Conservation (phyloP, 1,284 basidiomycete species). For the Ceratobasidium papillatum region DNA sequence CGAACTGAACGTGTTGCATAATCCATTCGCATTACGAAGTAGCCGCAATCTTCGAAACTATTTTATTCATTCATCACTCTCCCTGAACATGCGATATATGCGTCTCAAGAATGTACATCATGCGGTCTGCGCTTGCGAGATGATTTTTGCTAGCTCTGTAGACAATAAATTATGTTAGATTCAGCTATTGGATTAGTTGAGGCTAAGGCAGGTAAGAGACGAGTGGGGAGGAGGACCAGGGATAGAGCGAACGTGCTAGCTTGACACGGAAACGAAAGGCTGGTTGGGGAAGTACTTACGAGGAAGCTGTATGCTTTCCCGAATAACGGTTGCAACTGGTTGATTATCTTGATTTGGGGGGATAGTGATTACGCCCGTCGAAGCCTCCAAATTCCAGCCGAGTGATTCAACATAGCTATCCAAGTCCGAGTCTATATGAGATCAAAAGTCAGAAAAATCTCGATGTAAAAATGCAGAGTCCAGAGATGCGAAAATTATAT, state of each 20-base stretch:
- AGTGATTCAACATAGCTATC: constrained; percentile 71
- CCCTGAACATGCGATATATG: not conserved
- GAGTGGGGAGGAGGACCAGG: not conserved
- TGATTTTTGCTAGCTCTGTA: constrained; percentile 84
- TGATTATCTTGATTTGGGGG: constrained; percentile 94
- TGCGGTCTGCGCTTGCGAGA: constrained; percentile 65
- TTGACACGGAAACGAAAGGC: too few species aligned
- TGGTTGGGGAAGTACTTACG: constrained; percentile 64
- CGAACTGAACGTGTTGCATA: not conserved
- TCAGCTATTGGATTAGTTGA: not conserved
- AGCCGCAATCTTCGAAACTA: not conserved
- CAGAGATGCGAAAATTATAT: not conserved
- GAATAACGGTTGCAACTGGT: constrained; percentile 92
- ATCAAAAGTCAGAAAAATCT: constrained; percentile 50
- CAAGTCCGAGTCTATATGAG: constrained; percentile 65
- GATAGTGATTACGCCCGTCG: constrained; percentile 69
- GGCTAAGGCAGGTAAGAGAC: not conserved
- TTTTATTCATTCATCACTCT: not conserved
- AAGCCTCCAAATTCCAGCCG: constrained; percentile 77
- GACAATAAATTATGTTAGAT: constrained; percentile 28
- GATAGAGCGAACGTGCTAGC: too few species aligned
- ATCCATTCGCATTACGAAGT: not conserved
- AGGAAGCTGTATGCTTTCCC: constrained; percentile 87
- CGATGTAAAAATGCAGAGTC: not conserved
- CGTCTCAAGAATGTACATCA: constrained; percentile 14